phyloP scores from a whole-genome alignment of 2,329 filamentous ascomycete genomes.

The Apiospora saccharicola region DNA sequence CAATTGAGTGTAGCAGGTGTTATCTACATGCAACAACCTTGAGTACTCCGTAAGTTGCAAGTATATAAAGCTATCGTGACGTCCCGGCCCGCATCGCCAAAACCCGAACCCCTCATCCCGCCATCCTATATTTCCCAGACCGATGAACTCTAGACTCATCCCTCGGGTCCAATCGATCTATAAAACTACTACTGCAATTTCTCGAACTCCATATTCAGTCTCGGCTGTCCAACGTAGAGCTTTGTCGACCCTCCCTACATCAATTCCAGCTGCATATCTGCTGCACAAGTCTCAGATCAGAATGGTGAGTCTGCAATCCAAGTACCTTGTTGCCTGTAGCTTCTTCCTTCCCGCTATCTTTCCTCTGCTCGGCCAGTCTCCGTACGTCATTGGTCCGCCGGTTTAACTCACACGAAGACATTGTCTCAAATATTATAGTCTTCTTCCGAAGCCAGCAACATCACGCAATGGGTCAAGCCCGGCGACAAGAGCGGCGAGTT shows the following conservation, averaged over 20 bases:
- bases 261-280: not conserved
- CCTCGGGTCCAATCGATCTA: slow-evolving; percentile 25
- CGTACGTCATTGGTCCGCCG: not conserved
- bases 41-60: not conserved
- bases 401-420: not conserved
- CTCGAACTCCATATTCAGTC: not conserved
- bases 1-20: not conserved
- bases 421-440: not conserved
- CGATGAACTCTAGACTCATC: slow-evolving; percentile 32
- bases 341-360: not conserved
- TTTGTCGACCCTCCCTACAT: slow-evolving; percentile 18
- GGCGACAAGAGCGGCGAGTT: slow-evolving; percentile 87
- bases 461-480: slow-evolving; percentile 85
- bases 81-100: slow-evolving; percentile 15
- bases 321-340: not conserved
- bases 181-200: slow-evolving; percentile 16
- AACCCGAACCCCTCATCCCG: slow-evolving; percentile 20
- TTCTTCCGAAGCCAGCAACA: slow-evolving; percentile 50
- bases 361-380: not conserved
- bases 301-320: slow-evolving; percentile 35
- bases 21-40: not conserved
- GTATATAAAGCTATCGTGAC: slow-evolving; percentile 4
- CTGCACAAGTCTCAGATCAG: slow-evolving; percentile 29
- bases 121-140: slow-evolving; percentile 20
- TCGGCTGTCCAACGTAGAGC: not conserved